A percentile compares a stretch with the other conserved stretches of the same genome.
Evolutionary conservation across 1,284 basidiomycete genomes (phyloP).

Genomic region (Neotropicomus parvogracilis): DNA sequence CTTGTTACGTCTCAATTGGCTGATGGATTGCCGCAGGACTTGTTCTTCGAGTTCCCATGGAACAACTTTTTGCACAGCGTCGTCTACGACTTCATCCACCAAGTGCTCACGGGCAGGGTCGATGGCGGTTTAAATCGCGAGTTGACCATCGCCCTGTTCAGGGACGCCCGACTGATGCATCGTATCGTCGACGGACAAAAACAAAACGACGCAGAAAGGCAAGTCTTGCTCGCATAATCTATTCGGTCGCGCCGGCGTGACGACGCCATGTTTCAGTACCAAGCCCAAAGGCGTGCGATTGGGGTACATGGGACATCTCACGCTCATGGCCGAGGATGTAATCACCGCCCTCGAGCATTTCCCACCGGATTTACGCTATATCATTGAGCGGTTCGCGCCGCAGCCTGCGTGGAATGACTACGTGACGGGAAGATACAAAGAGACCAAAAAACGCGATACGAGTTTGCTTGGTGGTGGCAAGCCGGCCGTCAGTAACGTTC

Average conservation of each 20-base stretch:
- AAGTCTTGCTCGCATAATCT: constrained; percentile 20
- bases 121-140: constrained; percentile 78
- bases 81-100: constrained; percentile 95
- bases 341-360: constrained; percentile 83
- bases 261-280: constrained; percentile 36
- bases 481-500: constrained; percentile 49
- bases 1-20: background rate
- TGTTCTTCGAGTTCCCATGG: constrained; percentile 96
- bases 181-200: constrained; percentile 83
- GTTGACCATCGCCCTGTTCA: constrained; percentile 77
- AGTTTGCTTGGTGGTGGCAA: constrained; percentile 81
- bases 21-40: constrained; percentile 48
- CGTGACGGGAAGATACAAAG: constrained; percentile 76
- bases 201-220: constrained; percentile 74
- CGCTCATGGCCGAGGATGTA: constrained; percentile 89
- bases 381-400: constrained; percentile 64
- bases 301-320: constrained; percentile 97
- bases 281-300: constrained; percentile 73
- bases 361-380: constrained; percentile 71
- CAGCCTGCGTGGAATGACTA: constrained; percentile 86
- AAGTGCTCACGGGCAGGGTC: constrained; percentile 86
- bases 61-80: constrained; percentile 98
- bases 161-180: constrained; percentile 74
- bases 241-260: constrained; percentile 8
- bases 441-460: constrained; percentile 82